Conservation (phyloP, 495 filamentous ascomycete genomes). For the Neurospora intermedia region DNA sequence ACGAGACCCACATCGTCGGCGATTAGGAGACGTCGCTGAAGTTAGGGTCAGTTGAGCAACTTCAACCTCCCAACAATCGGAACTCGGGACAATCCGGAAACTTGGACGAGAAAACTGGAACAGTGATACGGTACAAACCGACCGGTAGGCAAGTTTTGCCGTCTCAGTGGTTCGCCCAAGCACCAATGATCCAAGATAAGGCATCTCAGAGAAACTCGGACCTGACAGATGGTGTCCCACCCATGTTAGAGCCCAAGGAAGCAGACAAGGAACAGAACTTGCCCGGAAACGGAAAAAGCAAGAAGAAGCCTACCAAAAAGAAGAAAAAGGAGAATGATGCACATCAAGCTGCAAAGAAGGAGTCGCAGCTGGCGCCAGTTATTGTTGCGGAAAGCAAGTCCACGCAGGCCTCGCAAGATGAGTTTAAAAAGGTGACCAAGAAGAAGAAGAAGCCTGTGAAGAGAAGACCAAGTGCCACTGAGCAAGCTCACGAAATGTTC, state of each 20-base stretch:
- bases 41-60: neutral
- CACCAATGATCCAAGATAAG: neutral
- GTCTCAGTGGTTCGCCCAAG: neutral
- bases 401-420: neutral
- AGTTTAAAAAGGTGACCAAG: neutral
- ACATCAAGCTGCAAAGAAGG: neutral
- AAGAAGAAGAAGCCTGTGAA: neutral
- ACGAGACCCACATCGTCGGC: neutral
- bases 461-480: neutral
- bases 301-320: neutral
- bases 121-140: neutral
- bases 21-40: neutral
- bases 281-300: neutral
- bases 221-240: neutral
- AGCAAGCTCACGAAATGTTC: neutral
- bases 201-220: neutral
- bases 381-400: neutral
- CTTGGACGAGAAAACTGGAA: neutral
- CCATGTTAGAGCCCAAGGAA: neutral
- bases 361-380: neutral
- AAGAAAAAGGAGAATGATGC: neutral
- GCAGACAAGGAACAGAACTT: neutral
- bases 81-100: neutral
- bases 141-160: neutral
- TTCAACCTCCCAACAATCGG: neutral